A percentile compares a stretch with the other conserved stretches of the same genome.
These are phyloP conservation scores for Auricularia auricula-judae DNA, from an alignment of 768 basidiomycete species.

Conservation along the genomic window DNA sequence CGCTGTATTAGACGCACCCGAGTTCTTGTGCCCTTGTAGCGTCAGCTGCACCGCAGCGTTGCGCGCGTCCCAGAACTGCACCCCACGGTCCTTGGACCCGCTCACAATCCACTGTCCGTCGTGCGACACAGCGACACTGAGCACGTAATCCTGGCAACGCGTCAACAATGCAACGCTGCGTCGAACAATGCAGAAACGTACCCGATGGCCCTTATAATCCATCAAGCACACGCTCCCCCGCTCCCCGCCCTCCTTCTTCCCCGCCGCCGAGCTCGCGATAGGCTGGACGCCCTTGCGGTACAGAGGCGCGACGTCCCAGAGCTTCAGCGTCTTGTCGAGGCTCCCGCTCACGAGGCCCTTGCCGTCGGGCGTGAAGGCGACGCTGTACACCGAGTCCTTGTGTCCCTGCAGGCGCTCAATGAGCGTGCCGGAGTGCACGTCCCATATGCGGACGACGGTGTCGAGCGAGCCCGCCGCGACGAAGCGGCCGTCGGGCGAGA, in stretches of 20 bases:
- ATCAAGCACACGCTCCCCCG: constrained; percentile 53
- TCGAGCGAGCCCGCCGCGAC: constrained; percentile 52
- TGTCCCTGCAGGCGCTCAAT: constrained; percentile 72
- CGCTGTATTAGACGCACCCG: constrained; percentile 14
- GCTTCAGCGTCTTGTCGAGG: constrained; percentile 78
- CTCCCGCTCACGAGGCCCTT: constrained; percentile 82
- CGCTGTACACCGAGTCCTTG: constrained; percentile 74
- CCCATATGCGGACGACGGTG: constrained; percentile 70
- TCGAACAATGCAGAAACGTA: constrained; percentile 18
- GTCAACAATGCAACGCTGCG: neutral
- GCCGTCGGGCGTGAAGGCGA: constrained; percentile 89
- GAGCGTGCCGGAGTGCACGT: constrained; percentile 57
- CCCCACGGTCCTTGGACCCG: constrained; percentile 90
- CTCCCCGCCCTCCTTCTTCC: constrained; percentile 23
- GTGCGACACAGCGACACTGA: constrained; percentile 71
- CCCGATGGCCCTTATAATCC: constrained; percentile 86
- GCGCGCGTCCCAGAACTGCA: constrained; percentile 86
- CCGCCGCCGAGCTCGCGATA: constrained; percentile 2
- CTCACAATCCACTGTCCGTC: constrained; percentile 94
- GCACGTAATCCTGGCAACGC: constrained; percentile 48
- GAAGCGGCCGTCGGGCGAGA: constrained; percentile 60
- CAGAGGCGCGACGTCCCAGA: constrained; percentile 60
- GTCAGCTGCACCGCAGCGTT: constrained; percentile 79
- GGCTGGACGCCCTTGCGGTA: constrained; percentile 8
- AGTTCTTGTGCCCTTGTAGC: constrained; percentile 68